phyloP scores from a whole-genome alignment of 208 protist genomes.

The Crithidia bombi region DNA sequence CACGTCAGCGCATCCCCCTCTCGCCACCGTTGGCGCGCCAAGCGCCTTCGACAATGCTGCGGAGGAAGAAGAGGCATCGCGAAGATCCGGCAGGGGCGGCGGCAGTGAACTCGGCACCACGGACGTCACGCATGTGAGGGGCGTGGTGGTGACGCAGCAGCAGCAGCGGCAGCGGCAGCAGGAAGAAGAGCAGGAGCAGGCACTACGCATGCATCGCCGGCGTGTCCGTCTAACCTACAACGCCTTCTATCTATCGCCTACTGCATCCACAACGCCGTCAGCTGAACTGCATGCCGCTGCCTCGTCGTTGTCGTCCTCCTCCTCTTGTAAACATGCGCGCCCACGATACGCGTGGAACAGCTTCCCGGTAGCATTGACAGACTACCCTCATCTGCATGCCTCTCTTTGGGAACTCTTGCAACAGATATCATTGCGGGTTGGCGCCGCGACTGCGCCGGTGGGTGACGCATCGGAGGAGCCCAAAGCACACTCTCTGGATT shows the following conservation, averaged over 20 bases:
- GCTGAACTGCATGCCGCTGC: neutral
- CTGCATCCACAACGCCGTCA: neutral
- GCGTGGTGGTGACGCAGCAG: slow-evolving; percentile 10
- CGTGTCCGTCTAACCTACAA: slow-evolving; percentile 33
- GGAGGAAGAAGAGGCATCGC: neutral
- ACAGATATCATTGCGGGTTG: neutral
- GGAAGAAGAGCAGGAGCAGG: slow-evolving; percentile 22
- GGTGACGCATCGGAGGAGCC: neutral
- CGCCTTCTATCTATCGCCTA: slow-evolving; percentile 11
- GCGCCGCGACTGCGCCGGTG: neutral
- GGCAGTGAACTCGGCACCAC: neutral
- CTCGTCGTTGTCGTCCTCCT: neutral
- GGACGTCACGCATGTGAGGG: neutral
- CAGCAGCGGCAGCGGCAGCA: slow-evolving; percentile 12
- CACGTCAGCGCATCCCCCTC: neutral
- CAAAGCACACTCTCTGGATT: too few species aligned
- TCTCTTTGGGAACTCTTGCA: slow-evolving; percentile 3
- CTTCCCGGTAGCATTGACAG: neutral
- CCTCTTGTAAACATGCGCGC: neutral
- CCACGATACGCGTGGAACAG: slow-evolving; percentile 26
- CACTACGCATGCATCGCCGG: slow-evolving; percentile 16
- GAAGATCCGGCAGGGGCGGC: neutral
- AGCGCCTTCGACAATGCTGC: neutral
- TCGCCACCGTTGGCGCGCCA: neutral
- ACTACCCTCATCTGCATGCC: neutral